Conservation (phyloP, 1,284 basidiomycete genomes). For the Pseudozyma pruni region DNA sequence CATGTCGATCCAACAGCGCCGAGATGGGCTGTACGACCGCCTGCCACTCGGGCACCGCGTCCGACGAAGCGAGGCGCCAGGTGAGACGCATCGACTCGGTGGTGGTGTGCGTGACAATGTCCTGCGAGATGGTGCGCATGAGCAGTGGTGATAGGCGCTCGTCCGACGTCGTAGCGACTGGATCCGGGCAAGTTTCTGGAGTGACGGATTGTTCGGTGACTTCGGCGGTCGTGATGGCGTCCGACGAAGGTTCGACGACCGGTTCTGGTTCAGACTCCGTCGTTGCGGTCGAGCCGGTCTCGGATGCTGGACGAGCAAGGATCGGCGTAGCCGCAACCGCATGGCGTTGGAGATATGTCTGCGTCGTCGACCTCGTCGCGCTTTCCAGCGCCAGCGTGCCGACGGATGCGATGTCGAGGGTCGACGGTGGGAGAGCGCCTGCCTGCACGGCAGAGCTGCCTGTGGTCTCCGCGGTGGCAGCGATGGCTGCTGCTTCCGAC, state of each 20-base stretch:
- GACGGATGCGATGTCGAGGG: neutral
- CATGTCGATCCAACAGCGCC: conserved; percentile 22
- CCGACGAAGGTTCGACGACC: neutral
- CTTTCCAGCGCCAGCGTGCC: conserved; percentile 21
- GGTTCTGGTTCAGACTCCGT: no score
- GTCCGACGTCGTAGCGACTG: no score
- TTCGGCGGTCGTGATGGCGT: neutral
- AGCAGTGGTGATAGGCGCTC: conserved; percentile 4
- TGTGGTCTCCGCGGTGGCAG: no score
- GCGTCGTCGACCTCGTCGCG: conserved; percentile 15
- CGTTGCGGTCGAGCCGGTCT: no score
- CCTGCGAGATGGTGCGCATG: conserved; percentile 33
- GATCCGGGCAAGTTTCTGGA: no score
- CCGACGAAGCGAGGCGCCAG: conserved; percentile 10
- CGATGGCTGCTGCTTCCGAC: neutral
- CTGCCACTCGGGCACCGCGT: conserved; percentile 9
- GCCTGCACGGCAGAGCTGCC: neutral
- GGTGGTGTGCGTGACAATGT: conserved; percentile 18
- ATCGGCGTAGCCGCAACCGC: neutral
- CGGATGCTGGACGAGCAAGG: no score
- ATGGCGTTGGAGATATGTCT: conserved; percentile 21
- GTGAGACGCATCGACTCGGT: conserved; percentile 25
- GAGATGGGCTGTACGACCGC: conserved; percentile 21
- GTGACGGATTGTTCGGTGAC: no score
- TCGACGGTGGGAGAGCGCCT: conserved; percentile 14